Base-by-base conservation (phyloP, 805 yeast genomes). In the Tetrapisispora iriomotensis region DNA sequence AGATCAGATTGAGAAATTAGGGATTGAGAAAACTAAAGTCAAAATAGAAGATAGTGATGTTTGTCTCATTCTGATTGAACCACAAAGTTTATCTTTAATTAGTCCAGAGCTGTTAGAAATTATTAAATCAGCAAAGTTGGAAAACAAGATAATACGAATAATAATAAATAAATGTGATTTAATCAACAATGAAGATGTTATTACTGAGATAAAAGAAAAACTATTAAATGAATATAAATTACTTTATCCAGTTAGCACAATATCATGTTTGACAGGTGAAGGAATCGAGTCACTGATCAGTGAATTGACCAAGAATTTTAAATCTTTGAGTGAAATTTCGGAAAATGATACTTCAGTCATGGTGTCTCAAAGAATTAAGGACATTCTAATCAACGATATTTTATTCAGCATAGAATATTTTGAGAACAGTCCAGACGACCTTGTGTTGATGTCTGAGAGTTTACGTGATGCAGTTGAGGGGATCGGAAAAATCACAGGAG, bases 401-500 rank as follows among this genome's bases (percentile, higher is more conserved):
- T 50, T 88, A 1, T 73, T 70, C 37, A 92, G 95, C 0, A 70
- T 90, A 34, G 68, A 73, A n/a, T 77, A 77, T 42, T 86, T 83
- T 52, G 53, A 70, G 14, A 40, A 53, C 1, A 68, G 46, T 4
- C 59, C 66, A 14, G 74, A 74, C 30, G 96, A 88, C 48, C 75
- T 86, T 1, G 90, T 85, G 0, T 57, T 86, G 28, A 94, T 95
- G 0, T 66, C 84, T 0, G 95, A 90, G 43, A 79, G 82, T 40
- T 65, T 92, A 29, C 71, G 72, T 36, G 71, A 71, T 36, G 77
- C 95, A 1, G 77, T 81, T 15, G 86, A 81, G 12, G 96, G 96
- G 0, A 82, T 92, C 28, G 96, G 96, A 0, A 83, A 79, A 52
- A 82, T 92, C 20, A 88, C 96, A 0, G 98, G 97, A 1, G 82